Percentiles rank a stretch among this genome's conserved stretches.
phyloP scores from a whole-genome alignment of 345 rosid genomes.

The Corchorus olitorius region DNA sequence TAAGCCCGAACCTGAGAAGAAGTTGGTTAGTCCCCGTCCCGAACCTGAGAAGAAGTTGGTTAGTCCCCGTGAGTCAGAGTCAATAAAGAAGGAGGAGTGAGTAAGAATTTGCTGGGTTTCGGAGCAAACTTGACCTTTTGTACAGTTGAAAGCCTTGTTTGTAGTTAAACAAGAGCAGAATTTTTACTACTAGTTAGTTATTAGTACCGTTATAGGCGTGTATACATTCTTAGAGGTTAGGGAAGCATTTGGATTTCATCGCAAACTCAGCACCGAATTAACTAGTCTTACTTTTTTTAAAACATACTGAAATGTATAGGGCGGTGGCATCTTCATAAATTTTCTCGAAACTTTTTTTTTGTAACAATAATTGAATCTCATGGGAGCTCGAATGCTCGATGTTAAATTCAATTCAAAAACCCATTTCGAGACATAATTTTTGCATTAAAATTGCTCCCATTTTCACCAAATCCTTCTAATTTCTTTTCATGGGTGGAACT shows the following conservation, averaged over 20 bases:
- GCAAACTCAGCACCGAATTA: background rate
- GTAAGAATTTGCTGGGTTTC: background rate
- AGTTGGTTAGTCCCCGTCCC: constrained; percentile 13
- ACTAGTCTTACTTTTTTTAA: background rate
- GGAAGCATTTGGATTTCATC: background rate
- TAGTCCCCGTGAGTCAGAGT: constrained; percentile 5
- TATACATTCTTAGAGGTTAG: background rate
- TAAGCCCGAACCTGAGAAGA: constrained; percentile 52
- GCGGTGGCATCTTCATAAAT: background rate
- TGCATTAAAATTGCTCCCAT: background rate
- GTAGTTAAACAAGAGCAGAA: too few species aligned
- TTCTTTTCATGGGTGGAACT: background rate
- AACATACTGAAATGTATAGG: background rate
- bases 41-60: constrained; percentile 38
- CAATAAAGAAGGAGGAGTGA: background rate
- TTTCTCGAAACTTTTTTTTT: background rate
- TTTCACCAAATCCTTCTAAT: background rate
- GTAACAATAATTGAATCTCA: background rate
- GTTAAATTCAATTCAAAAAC: background rate
- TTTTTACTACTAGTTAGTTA: background rate
- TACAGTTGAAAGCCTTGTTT: background rate
- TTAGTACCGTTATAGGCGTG: background rate
- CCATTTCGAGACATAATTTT: background rate
- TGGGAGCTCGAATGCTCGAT: background rate
- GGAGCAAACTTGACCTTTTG: background rate